Evolutionary conservation across 1,284 basidiomycete genomes (phyloP).

Genomic region (Erythrobasidium hasegawianum): DNA sequence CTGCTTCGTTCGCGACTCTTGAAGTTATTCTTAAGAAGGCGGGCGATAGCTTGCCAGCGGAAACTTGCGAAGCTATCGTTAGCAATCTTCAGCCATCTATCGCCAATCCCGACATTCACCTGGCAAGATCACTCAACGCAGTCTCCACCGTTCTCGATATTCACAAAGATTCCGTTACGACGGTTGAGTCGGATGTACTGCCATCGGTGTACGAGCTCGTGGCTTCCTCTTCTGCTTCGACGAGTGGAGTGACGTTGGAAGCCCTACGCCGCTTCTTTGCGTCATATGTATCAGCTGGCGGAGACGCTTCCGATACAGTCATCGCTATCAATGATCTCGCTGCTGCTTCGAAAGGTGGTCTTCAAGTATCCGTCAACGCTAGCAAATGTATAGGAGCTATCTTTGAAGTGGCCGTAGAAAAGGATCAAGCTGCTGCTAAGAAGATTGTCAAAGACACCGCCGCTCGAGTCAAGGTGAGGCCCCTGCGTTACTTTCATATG

Average conservation of each 20-base stretch:
- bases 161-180: not conserved
- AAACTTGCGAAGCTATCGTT: slow-evolving; percentile 62
- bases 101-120: slow-evolving; percentile 55
- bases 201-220: slow-evolving; percentile 10
- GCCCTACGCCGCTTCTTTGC: slow-evolving; percentile 74
- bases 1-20: slow-evolving; percentile 74
- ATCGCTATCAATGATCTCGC: slow-evolving; percentile 19
- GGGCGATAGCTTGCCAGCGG: slow-evolving; percentile 59
- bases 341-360: slow-evolving; percentile 39
- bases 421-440: slow-evolving; percentile 72
- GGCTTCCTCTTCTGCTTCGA: slow-evolving; percentile 62
- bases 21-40: slow-evolving; percentile 71
- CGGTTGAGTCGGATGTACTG: slow-evolving; percentile 2
- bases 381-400: slow-evolving; percentile 78
- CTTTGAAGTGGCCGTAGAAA: slow-evolving; percentile 62
- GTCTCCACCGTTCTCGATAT: slow-evolving; percentile 7
- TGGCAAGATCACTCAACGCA: slow-evolving; percentile 19
- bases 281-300: slow-evolving; percentile 73
- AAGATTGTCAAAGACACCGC: slow-evolving; percentile 49
- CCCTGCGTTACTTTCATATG: not conserved
- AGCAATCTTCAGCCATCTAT: slow-evolving; percentile 71
- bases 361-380: slow-evolving; percentile 59
- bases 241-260: slow-evolving; percentile 59
- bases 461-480: slow-evolving; percentile 2
- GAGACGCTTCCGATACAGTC: slow-evolving; percentile 50